These are phyloP conservation scores for Globisporangium barbulae DNA, from an alignment of 352 stramenopile species.

Conservation along the genomic window DNA sequence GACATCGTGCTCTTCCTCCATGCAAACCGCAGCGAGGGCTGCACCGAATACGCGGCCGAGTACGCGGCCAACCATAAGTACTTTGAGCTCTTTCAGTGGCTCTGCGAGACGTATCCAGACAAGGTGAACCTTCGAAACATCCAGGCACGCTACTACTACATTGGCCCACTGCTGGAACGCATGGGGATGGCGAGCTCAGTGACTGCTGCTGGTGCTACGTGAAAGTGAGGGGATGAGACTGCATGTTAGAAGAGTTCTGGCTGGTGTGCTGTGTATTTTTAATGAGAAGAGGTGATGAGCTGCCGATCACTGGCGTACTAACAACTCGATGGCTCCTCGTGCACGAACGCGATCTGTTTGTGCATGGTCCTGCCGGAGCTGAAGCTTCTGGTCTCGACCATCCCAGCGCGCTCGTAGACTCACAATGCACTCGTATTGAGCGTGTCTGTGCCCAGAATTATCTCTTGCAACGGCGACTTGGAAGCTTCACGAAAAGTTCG, in stretches of 20 bases:
- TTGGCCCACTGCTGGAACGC: constrained; percentile 8
- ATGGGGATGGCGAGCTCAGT: background rate
- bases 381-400: constrained; percentile 15
- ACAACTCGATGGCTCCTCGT: background rate
- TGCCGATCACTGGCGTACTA: background rate
- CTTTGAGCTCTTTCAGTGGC: constrained; percentile 15
- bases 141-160: constrained; percentile 16
- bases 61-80: constrained; percentile 15
- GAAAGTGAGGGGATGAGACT: too few relatives aligned
- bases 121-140: constrained; percentile 18
- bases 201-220: background rate
- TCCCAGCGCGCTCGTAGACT: constrained; percentile 18
- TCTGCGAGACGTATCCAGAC: constrained; percentile 6
- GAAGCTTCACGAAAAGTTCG: background rate
- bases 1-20: constrained; percentile 13
- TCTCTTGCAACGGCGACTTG: background rate
- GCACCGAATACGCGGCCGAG: constrained; percentile 14
- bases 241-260: too few relatives aligned
- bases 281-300: background rate
- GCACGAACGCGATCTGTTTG: background rate
- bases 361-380: background rate
- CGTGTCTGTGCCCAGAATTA: constrained; percentile 20
- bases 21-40: constrained; percentile 5
- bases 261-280: background rate
- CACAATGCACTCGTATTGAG: constrained; percentile 16